These are phyloP conservation scores for Pyrenochaeta sp. DNA, from an alignment of 2,329 filamentous ascomycete genomes.

Conservation along the genomic window DNA sequence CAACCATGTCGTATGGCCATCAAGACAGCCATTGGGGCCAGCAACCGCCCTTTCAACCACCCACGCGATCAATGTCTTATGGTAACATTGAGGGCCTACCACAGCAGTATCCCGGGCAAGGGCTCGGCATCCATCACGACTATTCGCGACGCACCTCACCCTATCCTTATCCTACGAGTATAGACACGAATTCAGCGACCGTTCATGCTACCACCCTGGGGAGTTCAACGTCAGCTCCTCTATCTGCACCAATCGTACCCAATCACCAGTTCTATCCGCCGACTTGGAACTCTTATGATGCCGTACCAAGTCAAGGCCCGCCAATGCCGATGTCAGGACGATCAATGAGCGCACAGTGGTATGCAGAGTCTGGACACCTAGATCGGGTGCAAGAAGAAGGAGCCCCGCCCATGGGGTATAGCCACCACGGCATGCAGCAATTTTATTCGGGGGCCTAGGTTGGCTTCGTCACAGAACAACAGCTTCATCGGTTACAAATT, in stretches of 20 bases:
- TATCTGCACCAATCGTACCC: conserved; percentile 46
- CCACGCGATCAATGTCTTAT: conserved; percentile 51
- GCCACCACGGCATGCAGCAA: conserved; percentile 34
- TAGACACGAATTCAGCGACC: conserved; percentile 42
- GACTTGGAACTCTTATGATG: conserved; percentile 42
- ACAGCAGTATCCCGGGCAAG: conserved; percentile 41
- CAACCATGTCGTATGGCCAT: conserved; percentile 47
- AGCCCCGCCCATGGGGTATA: conserved; percentile 38
- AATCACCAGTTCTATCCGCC: conserved; percentile 42
- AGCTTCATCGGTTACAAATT: not conserved
- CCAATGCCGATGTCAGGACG: conserved; percentile 40
- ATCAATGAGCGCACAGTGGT: conserved; percentile 49
- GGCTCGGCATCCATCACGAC: conserved; percentile 44
- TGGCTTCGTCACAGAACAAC: not conserved
- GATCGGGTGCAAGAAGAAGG: conserved; percentile 49
- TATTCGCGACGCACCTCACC: conserved; percentile 43
- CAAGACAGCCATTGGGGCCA: conserved; percentile 43
- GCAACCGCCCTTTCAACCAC: conserved; percentile 39
- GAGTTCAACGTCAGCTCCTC: conserved; percentile 35
- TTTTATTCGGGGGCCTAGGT: conserved; percentile 41
- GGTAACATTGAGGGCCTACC: conserved; percentile 49
- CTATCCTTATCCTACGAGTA: conserved; percentile 42
- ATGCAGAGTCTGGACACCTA: conserved; percentile 39
- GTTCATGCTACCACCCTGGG: conserved; percentile 37
- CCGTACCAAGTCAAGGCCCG: conserved; percentile 29